phyloP scores from a whole-genome alignment of 768 basidiomycete species.

The Amanita polypyramis region DNA sequence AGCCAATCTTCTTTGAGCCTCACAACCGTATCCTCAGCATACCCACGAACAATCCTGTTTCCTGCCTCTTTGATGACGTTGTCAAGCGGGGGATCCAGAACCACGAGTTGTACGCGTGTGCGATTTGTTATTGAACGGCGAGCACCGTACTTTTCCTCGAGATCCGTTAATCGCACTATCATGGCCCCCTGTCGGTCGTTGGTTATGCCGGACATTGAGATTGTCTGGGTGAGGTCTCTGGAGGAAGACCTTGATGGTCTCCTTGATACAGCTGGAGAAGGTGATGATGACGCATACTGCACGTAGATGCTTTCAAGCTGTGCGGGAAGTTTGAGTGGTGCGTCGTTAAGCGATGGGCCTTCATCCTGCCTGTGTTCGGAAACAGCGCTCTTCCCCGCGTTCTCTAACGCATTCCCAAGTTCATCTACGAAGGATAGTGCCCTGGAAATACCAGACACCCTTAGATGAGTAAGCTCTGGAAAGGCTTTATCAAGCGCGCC shows the following conservation, averaged over 20 bases:
- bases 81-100: not conserved
- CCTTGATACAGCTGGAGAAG: conserved; percentile 3
- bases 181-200: not conserved
- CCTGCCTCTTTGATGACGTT: not conserved
- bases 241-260: conserved; percentile 5
- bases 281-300: not conserved
- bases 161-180: not conserved
- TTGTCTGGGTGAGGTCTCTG: not conserved
- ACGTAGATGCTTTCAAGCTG: not conserved
- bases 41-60: not conserved
- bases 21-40: not conserved
- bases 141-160: not conserved
- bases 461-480: conserved; percentile 27
- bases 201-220: not conserved
- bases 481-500: conserved; percentile 27
- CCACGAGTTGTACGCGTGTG: not conserved
- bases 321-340: not conserved
- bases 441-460: conserved; percentile 31
- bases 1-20: conserved; percentile 3
- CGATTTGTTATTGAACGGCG: not conserved
- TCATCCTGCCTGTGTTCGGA: not conserved
- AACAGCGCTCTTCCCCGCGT: not conserved
- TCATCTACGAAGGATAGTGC: conserved; percentile 33
- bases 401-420: conserved; percentile 21
- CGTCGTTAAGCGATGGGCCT: not conserved